Conservation (phyloP, 2,329 filamentous ascomycete species). For the Botrytis elliptica region DNA sequence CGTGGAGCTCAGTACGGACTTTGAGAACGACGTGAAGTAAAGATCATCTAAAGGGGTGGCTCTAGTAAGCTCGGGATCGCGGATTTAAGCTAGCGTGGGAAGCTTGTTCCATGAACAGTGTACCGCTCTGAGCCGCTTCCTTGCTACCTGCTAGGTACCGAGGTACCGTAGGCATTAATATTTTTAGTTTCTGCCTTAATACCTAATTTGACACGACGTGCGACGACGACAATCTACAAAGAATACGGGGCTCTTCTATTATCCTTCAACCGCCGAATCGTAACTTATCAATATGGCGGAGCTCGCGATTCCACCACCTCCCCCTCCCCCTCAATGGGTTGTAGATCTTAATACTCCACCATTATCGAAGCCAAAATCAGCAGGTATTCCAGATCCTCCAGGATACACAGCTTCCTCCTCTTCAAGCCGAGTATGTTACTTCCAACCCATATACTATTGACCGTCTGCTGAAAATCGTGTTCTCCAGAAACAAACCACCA, state of each 20-base stretch:
- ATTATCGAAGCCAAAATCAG: conserved; percentile 61
- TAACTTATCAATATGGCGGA: conserved; percentile 4
- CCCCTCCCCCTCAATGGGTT: conserved; percentile 74
- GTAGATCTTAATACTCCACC: conserved; percentile 73
- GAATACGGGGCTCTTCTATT: neutral
- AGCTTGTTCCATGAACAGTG: conserved; percentile 11
- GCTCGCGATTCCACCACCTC: conserved; percentile 33
- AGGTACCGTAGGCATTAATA: neutral
- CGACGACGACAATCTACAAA: neutral
- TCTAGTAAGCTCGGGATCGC: conserved; percentile 24
- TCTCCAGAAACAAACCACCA: conserved; percentile 41
- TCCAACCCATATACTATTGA: neutral
- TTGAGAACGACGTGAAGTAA: conserved; percentile 17
- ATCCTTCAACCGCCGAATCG: neutral
- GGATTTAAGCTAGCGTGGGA: conserved; percentile 12
- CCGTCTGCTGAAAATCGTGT: neutral
- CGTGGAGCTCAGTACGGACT: conserved; percentile 21
- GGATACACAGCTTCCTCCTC: conserved; percentile 63
- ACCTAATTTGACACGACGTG: neutral
- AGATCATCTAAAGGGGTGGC: conserved; percentile 23
- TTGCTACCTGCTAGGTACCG: neutral
- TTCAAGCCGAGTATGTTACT: conserved; percentile 55
- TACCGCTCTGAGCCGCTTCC: neutral
- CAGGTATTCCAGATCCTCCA: conserved; percentile 76
- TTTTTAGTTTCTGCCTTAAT: conserved; percentile 5